phyloP scores from a whole-genome alignment of 768 basidiomycete species.

The Leucogyrophana mollusca region DNA sequence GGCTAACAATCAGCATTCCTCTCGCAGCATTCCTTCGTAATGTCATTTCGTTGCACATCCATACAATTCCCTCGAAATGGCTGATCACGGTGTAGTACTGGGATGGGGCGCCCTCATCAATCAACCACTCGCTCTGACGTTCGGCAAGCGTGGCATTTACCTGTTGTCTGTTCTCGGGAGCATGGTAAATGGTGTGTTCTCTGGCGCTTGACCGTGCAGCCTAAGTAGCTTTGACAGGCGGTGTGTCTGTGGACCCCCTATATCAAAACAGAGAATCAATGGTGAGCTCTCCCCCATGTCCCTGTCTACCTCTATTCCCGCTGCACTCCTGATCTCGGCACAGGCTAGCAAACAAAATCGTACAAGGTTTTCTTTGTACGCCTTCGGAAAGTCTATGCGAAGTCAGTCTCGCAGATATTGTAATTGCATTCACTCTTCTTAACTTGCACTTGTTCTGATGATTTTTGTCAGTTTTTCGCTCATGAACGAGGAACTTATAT shows the following conservation, averaged over 20 bases:
- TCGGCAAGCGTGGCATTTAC: constrained; percentile 18
- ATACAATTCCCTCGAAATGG: too few species aligned
- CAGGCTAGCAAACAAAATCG: constrained; percentile 18
- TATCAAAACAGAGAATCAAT: constrained; percentile 16
- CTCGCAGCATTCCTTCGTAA: too few species aligned
- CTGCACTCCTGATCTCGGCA: too few species aligned
- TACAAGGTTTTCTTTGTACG: constrained; percentile 18
- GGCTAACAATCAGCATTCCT: too few species aligned
- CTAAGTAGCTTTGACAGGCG: constrained; percentile 10
- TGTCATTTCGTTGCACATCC: too few species aligned
- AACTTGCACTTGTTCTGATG: too few species aligned
- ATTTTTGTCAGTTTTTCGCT: constrained; percentile 16
- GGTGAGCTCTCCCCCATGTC: constrained; percentile 6
- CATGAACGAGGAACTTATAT: constrained; percentile 19
- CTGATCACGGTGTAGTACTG: constrained; percentile 8
- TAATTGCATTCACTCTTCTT: neutral
- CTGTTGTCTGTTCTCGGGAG: constrained; percentile 16
- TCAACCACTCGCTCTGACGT: constrained; percentile 17
- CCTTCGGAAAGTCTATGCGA: constrained; percentile 19
- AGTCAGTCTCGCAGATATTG: constrained; percentile 17
- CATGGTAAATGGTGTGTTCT: constrained; percentile 10
- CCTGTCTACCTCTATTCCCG: too few species aligned
- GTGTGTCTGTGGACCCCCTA: constrained; percentile 18
- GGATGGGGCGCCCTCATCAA: constrained; percentile 20
- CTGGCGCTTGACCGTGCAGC: too few species aligned